phyloP scores from a whole-genome alignment of 2,329 filamentous ascomycete genomes.

The Stromatinia cepivora region DNA sequence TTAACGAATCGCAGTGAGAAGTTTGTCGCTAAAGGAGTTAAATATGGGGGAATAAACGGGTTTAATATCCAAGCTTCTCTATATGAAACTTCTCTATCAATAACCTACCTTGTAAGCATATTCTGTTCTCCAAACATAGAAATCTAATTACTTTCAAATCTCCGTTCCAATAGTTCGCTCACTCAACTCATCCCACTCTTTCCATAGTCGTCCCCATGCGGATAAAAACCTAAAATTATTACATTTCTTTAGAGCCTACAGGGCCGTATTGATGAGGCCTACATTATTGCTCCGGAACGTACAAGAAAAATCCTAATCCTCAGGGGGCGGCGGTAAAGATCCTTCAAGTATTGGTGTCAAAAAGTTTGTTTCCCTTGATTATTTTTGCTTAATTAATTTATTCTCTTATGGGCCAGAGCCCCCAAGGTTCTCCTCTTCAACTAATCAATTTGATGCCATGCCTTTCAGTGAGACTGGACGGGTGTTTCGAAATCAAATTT shows the following conservation, averaged over 20 bases:
- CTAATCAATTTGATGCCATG: conserved; percentile 2
- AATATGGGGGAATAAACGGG: background rate
- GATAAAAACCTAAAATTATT: background rate
- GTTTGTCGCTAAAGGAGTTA: conserved; percentile 10
- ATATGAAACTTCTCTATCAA: conserved; percentile 9
- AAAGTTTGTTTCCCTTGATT: background rate
- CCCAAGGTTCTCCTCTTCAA: background rate
- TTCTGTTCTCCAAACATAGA: background rate
- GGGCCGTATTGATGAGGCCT: background rate
- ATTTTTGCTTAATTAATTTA: background rate
- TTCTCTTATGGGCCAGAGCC: background rate
- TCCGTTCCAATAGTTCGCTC: background rate
- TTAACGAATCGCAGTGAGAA: background rate
- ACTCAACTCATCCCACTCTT: background rate
- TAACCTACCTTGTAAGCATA: background rate
- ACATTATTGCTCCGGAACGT: background rate
- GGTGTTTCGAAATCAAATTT: background rate
- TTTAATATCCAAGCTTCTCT: conserved; percentile 12
- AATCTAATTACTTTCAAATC: background rate
- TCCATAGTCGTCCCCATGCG: background rate
- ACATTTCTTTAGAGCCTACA: background rate
- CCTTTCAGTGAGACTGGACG: background rate
- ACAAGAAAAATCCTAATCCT: background rate
- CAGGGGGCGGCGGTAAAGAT: background rate
- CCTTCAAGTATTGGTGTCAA: conserved; percentile 1